Conservation (phyloP, 2,329 filamentous ascomycete genomes). For the Talaromyces sp. region DNA sequence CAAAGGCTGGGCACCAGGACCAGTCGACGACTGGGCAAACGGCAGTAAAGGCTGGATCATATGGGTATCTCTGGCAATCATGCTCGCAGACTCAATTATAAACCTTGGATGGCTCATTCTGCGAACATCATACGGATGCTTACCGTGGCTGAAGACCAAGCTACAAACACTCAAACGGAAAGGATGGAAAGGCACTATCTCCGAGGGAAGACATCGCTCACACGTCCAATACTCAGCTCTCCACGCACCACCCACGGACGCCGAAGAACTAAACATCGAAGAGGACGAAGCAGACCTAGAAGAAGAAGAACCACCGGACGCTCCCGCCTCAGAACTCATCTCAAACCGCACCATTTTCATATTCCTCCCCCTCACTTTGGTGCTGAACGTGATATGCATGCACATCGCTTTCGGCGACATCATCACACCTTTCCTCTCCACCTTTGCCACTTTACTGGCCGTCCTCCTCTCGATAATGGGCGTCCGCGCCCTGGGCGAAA, state of each 20-base stretch:
- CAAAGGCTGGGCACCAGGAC: conserved; percentile 84
- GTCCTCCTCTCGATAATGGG: conserved; percentile 67
- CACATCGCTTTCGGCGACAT: conserved; percentile 79
- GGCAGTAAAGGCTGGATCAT: conserved; percentile 99
- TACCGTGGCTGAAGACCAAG: conserved; percentile 35
- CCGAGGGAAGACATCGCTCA: conserved; percentile 26
- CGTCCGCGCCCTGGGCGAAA: conserved; percentile 69
- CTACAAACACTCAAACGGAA: conserved; percentile 34
- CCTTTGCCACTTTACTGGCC: conserved; percentile 79
- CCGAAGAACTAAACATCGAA: conserved; percentile 11
- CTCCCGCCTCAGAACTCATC: conserved; percentile 79
- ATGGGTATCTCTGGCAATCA: conserved; percentile 93
- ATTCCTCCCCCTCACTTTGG: conserved; percentile 72
- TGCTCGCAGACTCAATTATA: conserved; percentile 89
- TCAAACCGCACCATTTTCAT: conserved; percentile 67
- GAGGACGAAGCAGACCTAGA: conserved; percentile 47
- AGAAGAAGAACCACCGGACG: conserved; percentile 59
- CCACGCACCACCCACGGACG: conserved; percentile 25
- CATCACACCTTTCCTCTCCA: conserved; percentile 73
- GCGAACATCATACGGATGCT: conserved; percentile 58
- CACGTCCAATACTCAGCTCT: conserved; percentile 36
- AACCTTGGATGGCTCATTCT: conserved; percentile 77
- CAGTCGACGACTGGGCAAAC: conserved; percentile 81
- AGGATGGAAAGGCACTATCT: conserved; percentile 15
- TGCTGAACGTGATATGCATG: conserved; percentile 77